A percentile compares a stretch with the other conserved stretches of the same genome.
These are phyloP conservation scores for Leavenworthia alabamica DNA, from an alignment of 345 rosid species.

Conservation along the genomic window DNA sequence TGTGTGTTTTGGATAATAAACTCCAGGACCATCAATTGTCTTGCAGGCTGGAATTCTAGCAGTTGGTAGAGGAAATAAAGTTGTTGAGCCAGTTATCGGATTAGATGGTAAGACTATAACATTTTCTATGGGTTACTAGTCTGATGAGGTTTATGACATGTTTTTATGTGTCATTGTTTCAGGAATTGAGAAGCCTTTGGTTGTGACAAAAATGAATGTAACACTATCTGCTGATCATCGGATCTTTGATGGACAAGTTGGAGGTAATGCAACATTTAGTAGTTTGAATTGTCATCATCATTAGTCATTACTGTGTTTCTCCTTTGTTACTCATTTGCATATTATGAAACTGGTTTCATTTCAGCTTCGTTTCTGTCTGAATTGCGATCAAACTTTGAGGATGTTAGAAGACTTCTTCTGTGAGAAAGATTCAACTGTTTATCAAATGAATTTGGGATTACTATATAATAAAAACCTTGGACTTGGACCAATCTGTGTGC, in stretches of 20 bases:
- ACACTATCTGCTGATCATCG: slow-evolving; percentile 93
- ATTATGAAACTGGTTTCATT: slow-evolving; percentile 4
- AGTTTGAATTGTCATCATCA: not conserved
- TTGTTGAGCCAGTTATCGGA: slow-evolving; percentile 65
- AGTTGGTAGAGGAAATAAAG: slow-evolving; percentile 86
- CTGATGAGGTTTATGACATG: slow-evolving; percentile 1
- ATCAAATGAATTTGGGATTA: slow-evolving; percentile 6
- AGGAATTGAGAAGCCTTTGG: slow-evolving; percentile 68
- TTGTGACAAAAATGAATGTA: slow-evolving; percentile 73
- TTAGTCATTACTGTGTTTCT: slow-evolving; percentile 1
- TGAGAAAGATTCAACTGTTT: slow-evolving; percentile 29
- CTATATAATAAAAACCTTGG: slow-evolving; percentile 24
- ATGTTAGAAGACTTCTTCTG: slow-evolving; percentile 69
- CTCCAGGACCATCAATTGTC: slow-evolving; percentile 1
- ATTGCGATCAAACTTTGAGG: slow-evolving; percentile 65
- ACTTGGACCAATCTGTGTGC: slow-evolving; percentile 8
- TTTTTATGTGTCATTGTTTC: slow-evolving; percentile 17
- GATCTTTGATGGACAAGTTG: slow-evolving; percentile 88
- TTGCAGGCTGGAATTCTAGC: slow-evolving; percentile 93
- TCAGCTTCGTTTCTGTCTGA: slow-evolving; percentile 78
- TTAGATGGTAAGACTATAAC: slow-evolving; percentile 53
- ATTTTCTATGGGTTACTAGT: not conserved
- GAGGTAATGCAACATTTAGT: slow-evolving; percentile 42
- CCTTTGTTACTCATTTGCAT: slow-evolving; percentile 7
- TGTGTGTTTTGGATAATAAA: not conserved